Base-by-base conservation (phyloP, 352 stramenopile genomes). In the Globisporangium abappressorium region DNA sequence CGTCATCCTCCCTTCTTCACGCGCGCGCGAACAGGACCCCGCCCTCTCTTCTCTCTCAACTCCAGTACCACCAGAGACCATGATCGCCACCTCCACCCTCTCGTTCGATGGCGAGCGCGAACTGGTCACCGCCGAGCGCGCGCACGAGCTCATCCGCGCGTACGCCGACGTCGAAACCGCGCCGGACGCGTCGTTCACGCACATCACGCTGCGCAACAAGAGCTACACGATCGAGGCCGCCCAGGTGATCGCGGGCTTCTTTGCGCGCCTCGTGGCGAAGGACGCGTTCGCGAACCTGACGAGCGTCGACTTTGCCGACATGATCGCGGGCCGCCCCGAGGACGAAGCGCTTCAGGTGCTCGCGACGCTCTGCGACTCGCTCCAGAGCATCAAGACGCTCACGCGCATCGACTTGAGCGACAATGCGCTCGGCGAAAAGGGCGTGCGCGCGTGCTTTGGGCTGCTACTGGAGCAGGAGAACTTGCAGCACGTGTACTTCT, bases 381-480 rank as follows among this genome's bases (percentile, higher is more conserved):
- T 96, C 36, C 67, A 77, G 55, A 59, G 47, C 64, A 74, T 93
- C 75, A 91, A 92, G 80, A 90, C 84, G 65, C 79, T 94, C 69
- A 84, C 79, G 60, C 75, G 75, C 61, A 94, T 96, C 65, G 87
- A 96, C 56, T 72, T 98, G 58, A 98, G 92, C 71, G 94, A 99
- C 76, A 99, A 99, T 64, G 96, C 96, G 36, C 87, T 99, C 34
- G 96, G 95, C 20, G 86, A 97, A 60, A 98, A 98, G 73, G 95
- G 93, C 51, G 85, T 98, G 57, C 91, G 91, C 61, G 91, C 92
- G 8, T 98, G 93, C 72, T 92, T 91, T 64, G 87, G 88, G 0
- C 77, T 98, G 47, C 72, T 99, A 36, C 79, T 88, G 28, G 70
- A 70, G 7, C 88, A 96, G 71, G 68, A 85, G 70, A 58, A 93